A percentile compares a stretch with the other conserved stretches of the same genome.
Conservation (phyloP, 2,329 filamentous ascomycete species). For the Botryotinia calthae region DNA sequence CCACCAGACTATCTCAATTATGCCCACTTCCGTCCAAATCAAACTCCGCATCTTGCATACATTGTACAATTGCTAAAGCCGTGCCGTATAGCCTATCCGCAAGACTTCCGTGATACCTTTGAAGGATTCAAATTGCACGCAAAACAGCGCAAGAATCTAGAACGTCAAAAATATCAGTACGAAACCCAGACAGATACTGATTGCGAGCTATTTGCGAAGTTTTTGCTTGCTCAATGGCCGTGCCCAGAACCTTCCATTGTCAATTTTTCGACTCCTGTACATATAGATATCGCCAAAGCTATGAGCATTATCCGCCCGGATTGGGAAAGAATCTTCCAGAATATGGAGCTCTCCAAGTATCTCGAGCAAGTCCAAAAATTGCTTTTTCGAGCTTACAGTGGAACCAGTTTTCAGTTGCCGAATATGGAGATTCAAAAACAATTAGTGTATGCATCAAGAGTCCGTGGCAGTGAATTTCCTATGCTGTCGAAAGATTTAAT, state of each 20-base stretch:
- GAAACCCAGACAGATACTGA: conserved; percentile 38
- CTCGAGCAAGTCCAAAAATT: conserved; percentile 45
- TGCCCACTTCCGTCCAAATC: conserved; percentile 39
- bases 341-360: conserved; percentile 47
- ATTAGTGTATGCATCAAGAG: conserved; percentile 7
- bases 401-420: neutral
- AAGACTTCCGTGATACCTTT: conserved; percentile 28
- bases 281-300: conserved; percentile 43
- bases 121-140: conserved; percentile 10
- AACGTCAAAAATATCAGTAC: conserved; percentile 37
- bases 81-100: conserved; percentile 36
- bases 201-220: conserved; percentile 42
- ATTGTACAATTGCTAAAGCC: conserved; percentile 39
- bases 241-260: conserved; percentile 39
- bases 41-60: conserved; percentile 38
- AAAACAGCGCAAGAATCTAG: conserved; percentile 23
- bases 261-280: conserved; percentile 32
- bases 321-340: conserved; percentile 50
- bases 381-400: conserved; percentile 37
- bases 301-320: conserved; percentile 44
- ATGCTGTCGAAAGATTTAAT: neutral
- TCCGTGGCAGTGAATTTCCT: conserved; percentile 20
- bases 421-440: conserved; percentile 16
- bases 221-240: conserved; percentile 49
- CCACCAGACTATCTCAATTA: conserved; percentile 42